Base-by-base conservation (phyloP, 768 basidiomycete species). In the Leccinum imitatum region DNA sequence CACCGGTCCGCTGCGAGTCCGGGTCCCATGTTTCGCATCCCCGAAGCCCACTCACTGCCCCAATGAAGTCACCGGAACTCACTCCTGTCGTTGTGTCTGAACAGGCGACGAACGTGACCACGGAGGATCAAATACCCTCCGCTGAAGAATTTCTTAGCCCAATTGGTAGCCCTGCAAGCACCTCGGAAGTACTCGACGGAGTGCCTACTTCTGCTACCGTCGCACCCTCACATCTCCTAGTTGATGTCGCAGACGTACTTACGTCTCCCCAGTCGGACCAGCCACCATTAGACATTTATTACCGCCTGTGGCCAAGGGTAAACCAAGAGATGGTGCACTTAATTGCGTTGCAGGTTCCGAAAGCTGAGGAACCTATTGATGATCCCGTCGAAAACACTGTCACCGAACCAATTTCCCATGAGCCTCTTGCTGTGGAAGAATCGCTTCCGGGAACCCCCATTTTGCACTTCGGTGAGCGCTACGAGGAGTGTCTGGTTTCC, bases 261-360 rank as follows among this genome's bases (percentile, higher is more conserved):
- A 53, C 31, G 41, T 58, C 69, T 10, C 61, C 66, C 11, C 53
- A 19, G 19, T 27, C 62, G 61, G 19, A 51, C 50, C 39, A 54
- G 37, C 27, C 63, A 15, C 25, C 53, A 35, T 44, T 61, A 56
- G 69, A 73, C 55, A 54, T 66, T 52, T 56, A 69, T 55, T 55
- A 64, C 59, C 62, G 72, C 53, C 59, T 72, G 56, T 77, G 76
- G 76, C 76, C 75, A 7, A 74, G 66, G 58, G 71, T 73, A 21
- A 71, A 71, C 27, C 75, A 76, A 58, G 77, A 79, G 63, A 72
- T 78, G 62, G 67, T 67, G 53, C 73, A 76, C 55, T 55, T 77
- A 35, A 66, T 71, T 58, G 63, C 64, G 3, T 48, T 50, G 31
- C 64, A 65, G 48, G 58, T 23, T 33, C 14, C 19, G 46, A 52